phyloP scores from a whole-genome alignment of 495 filamentous ascomycete species.

The Hypoxylon fragiforme region DNA sequence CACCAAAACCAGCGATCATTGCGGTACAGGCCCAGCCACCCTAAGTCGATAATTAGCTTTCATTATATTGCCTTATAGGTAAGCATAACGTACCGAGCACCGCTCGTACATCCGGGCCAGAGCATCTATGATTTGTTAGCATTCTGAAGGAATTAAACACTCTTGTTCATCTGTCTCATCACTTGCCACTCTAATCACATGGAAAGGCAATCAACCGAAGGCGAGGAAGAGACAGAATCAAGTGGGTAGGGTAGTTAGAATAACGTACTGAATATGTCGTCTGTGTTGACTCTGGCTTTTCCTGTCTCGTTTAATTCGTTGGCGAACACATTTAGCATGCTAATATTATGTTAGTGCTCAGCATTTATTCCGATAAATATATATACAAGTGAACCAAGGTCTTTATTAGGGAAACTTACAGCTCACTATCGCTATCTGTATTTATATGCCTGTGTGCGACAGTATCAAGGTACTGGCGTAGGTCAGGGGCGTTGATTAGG shows the following conservation, averaged over 20 bases:
- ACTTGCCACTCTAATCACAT: too few species aligned
- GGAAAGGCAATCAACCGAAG: not conserved
- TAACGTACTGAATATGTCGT: slow-evolving; percentile 75
- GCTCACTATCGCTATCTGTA: slow-evolving; percentile 90
- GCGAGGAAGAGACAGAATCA: slow-evolving; percentile 53
- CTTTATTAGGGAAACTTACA: slow-evolving; percentile 18
- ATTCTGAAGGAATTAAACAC: not conserved
- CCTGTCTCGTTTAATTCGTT: slow-evolving; percentile 93
- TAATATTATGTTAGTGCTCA: not conserved
- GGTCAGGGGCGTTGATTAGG: slow-evolving; percentile 84
- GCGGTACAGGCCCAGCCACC: slow-evolving; percentile 56
- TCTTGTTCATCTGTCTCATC: not conserved
- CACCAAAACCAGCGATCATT: slow-evolving; percentile 92
- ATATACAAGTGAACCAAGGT: not conserved
- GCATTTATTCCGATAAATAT: not conserved
- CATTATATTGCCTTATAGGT: not conserved
- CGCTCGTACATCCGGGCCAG: slow-evolving; percentile 21
- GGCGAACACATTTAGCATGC: slow-evolving; percentile 92
- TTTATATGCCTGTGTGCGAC: slow-evolving; percentile 96
- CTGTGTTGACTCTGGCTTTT: slow-evolving; percentile 89
- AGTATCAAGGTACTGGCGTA: slow-evolving; percentile 78
- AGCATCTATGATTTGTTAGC: slow-evolving; percentile 8
- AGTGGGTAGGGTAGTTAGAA: slow-evolving; percentile 59
- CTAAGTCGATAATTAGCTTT: slow-evolving; percentile 7
- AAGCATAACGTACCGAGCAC: slow-evolving; percentile 15